Evolutionary conservation across 495 filamentous ascomycete species (phyloP), one percentile per base, ranked within the genome.

Genomic region (Tuber aestivum): DNA sequence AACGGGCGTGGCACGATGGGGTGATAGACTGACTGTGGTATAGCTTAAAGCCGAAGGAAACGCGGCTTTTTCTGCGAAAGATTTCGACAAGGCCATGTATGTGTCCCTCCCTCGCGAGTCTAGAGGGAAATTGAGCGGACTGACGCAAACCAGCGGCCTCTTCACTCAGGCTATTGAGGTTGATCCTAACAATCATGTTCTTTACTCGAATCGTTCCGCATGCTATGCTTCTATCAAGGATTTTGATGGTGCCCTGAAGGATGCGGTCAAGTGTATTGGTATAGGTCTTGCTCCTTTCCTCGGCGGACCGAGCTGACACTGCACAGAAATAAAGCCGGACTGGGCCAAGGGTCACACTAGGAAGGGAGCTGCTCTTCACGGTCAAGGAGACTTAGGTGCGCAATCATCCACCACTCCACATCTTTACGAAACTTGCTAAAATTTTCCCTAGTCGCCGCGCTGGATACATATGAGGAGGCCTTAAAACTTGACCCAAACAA

Each of bases 151-250:
- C n/a, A 78, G 79, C 72, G 76, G 70, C 75, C 94, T 97, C 83
- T 99, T 99, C 86, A 90, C 94, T 71, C 87, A 97, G 86, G 95
- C 96, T 69, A 97, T 99, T 82, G 91, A 89, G n/a, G 85, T 97
- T 79, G 93, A 97, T 70, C 89, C 95, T 35, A 83, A 83, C 76
- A 98, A 99, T 84, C 95, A 99, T 85, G 93, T 99, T 76, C 90
- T 99, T 72, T 98, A 95, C 87, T 97, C 95, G 80, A 99, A 99
- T 85, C 91, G 95, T 74, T 98, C 96, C 14, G 95, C 93, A 71
- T 94, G 95, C n/a, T 97, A 95, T 83, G 90, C 94, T 37, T 97
- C 96, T 14, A 92, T 95, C 83, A 90, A 90, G 79, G 90, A 97
- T 56, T 99, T 92, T 86, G 87, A 91, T 78, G 89, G 90, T 77